Base-by-base conservation (phyloP, 805 yeast species). In the Cephaloascus fragrans region DNA sequence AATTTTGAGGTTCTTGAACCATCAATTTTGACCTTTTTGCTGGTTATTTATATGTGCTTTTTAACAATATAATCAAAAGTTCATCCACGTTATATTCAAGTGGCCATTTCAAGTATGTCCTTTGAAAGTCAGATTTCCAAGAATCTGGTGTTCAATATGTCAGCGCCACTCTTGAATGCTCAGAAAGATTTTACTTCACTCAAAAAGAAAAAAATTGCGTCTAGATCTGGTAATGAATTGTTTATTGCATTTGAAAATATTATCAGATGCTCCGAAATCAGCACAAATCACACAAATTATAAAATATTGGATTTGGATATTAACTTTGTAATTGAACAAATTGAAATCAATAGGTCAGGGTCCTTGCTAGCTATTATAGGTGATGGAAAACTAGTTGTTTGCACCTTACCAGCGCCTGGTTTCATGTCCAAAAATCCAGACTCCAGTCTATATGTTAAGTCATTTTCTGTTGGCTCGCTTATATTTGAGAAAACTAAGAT, bases 291-390 rank as follows among this genome's bases (percentile, higher is more conserved):
- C 2, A 40, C 41, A 6, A 50, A 53, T 35, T 59, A 51, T 43
- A 44, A 45, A 26, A 19, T 55, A 12, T 38, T 63, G 17, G 45
- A 46, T 14, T 39, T 44, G 14, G 19, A 20, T 3, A 35, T 55
- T 20, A 55, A 55, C 10, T 61, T 59, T 41, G 52, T 51, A 16
- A 63, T 71, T 20, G 42, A 46, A 3, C 55, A 56, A 0, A 37
- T 74, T 17, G 47, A 48, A 17, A 41, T 69, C 39, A 75, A 75
- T 48, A 40, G 48, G 3, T 49, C 63, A 29, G 75, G 71, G 3
- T 57, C 66, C 0, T 51, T 67, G 4, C 41, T 75, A 37, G 77
- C 75, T 2, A 47, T 63, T 3, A 52, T 61, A n/a, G 67, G 71
- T 4, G 51, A 47, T 1, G 8, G 38, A 4, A 47, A 52, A 12